Base-by-base conservation (phyloP, 73 alveolate genomes). In the Loxodes magnus region DNA sequence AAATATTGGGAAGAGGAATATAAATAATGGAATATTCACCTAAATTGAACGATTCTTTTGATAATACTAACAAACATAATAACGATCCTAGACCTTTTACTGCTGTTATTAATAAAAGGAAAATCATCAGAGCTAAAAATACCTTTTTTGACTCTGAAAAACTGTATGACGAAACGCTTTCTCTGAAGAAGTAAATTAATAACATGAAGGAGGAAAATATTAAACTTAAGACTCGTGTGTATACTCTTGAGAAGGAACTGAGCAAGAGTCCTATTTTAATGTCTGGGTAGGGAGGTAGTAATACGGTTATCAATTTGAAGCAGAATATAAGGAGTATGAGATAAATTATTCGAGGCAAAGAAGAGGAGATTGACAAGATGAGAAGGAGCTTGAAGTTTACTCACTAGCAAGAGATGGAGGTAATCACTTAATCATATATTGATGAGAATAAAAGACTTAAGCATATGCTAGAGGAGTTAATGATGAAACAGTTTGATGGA, bases 401-500 rank as follows among this genome's bases (percentile, higher is more conserved):
- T 2, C 68, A 44, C 39, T 30, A 6, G 39, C 39, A 30, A 9
- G 90, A 77, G 33, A 4, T 61, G 4, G 90, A 77, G 33, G 56
- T 42, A 1, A 84, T 70, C 48, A 34, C 54, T 37, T 44, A 59
- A 30, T 24, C 54, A 41, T 77, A 68, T 34, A 28, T 65, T 3
- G 90, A 77, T 23, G 90, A 77, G 53, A 70, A 84, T 43, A 35
- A 60, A 0, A 51, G 90, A 43, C 62, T 77, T 6, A 60, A 77
- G 36, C 66, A 41, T 16, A 27, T 33, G 26, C 43, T 56, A 7
- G 77, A 71, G 39, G 84, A 68, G 25, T 62, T 46, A 9, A 46
- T 46, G 59, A 9, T n/a, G n/a, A n/a, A n/a, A n/a, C n/a, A n/a
- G n/a, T 46, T 12, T 35, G n/a, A n/a, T n/a, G n/a, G n/a, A n/a